Evolutionary conservation across 108 stramenopile species (phyloP), one percentile per base, ranked within the genome.

Genomic region (Fragilaria crotonensis): DNA sequence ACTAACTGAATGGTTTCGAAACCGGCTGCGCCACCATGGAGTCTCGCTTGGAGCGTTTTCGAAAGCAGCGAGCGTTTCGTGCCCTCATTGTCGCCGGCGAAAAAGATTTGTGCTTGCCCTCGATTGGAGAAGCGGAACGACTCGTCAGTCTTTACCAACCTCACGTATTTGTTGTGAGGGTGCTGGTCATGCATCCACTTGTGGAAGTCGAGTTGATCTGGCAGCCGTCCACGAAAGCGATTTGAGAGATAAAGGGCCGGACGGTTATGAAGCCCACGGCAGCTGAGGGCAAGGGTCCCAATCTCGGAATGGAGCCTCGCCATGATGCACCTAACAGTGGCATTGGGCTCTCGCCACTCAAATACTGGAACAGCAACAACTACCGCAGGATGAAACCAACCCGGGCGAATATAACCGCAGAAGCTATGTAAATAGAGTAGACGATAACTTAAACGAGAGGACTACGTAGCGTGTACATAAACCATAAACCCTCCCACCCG

Each of bases 171-270:
- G 71, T 84, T 14, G 88, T 1, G 58, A 78, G 0, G 86, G 80
- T 17, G 88, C 86, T 36, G 92, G 92, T 19, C 92, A 93, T 71
- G 92, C 92, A 20, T 73, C 72, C 18, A 89, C 92, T 0, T 83
- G 85, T 65, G 92, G 92, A 21, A 83, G 82, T 32, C 71, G 86
- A 25, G 46, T 84, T 31, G 73, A 89, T 59, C 47, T 92, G 49
- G 70, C 85, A 2, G 76, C 81, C 5, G 88, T 86, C 65, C 62
- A 70, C 1, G 83, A 80, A 54, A 54, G 80, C 1, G 55, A 66
- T 30, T 26, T 30, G 0, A 21, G 47, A 54, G 59, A 20, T 25
- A 68, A 33, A 11, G 26, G 21, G 21, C 21, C 22, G 75, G 26
- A 79, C 66, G 0, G 36, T 25, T 0, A 78, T 83, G 74, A 76